Conservation (phyloP, 2,329 filamentous ascomycete species). For the Beauveria bassiana region DNA sequence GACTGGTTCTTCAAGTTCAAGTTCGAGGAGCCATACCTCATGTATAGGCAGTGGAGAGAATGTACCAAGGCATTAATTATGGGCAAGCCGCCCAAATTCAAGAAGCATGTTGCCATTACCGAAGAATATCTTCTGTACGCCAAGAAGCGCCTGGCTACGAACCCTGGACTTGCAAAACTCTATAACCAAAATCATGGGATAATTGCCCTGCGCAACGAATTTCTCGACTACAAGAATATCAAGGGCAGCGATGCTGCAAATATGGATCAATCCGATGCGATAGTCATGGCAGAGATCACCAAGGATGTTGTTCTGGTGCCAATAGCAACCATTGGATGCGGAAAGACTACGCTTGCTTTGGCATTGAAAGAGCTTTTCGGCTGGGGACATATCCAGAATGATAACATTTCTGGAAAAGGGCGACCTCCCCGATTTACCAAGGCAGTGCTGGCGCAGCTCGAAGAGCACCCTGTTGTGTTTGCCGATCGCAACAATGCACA, state of each 20-base stretch:
- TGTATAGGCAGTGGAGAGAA: conserved; percentile 98
- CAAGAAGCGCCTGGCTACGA: conserved; percentile 59
- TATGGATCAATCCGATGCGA: conserved; percentile 48
- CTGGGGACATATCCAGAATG: conserved; percentile 94
- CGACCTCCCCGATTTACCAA: conserved; percentile 73
- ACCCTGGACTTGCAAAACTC: conserved; percentile 58
- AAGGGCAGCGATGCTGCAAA: conserved; percentile 85
- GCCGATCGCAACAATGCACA: conserved; percentile 94
- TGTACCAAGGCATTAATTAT: conserved; percentile 85
- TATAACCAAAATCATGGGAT: conserved; percentile 93
- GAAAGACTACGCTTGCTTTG: conserved; percentile 87
- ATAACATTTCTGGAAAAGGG: conserved; percentile 78
- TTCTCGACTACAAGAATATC: conserved; percentile 72
- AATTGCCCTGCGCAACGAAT: conserved; percentile 82
- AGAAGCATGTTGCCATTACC: conserved; percentile 84
- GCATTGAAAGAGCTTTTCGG: conserved; percentile 75
- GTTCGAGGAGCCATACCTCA: conserved; percentile 96
- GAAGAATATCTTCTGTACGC: conserved; percentile 85
- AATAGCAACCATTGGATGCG: conserved; percentile 88
- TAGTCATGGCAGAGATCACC: conserved; percentile 46
- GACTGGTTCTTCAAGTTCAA: conserved; percentile 99
- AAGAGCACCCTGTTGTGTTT: conserved; percentile 63
- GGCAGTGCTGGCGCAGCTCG: conserved; percentile 57
- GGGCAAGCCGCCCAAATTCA: conserved; percentile 65
- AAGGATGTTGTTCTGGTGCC: conserved; percentile 76